Evolutionary conservation across 352 stramenopile species (phyloP), one percentile per base, ranked within the genome.

Genomic region (Pythium catenulatum): DNA sequence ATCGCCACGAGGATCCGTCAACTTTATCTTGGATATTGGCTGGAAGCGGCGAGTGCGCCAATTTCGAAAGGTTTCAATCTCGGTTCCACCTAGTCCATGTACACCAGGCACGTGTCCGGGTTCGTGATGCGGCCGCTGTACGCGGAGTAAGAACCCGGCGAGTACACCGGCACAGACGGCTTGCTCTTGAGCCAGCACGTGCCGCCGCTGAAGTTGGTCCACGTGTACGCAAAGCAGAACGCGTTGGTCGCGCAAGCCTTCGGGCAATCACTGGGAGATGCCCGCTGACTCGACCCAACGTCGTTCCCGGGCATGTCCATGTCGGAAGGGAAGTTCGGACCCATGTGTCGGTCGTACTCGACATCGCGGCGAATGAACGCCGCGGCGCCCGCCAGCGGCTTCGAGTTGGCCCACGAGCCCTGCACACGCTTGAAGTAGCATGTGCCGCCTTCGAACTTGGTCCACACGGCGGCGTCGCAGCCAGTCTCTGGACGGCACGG

Each of bases 181-280:
- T 30, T 43, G 58, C 83, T 58, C 74, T 96, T 95, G 34, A 95
- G 81, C 82, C 86, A 95, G 61, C 92, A 95, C 11, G 88, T 94
- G 15, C 92, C 92, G 30, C 87, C 80, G 39, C 91, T 92, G 86
- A 89, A 90, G 75, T 89, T 89, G 21, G 68, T 93, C 92, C 92
- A 96, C 0, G 90, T 73, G 48, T 70, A 86, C 15, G 79, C 79
- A 17, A 34, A 36, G 54, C 72, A 80, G 36, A 13, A 50, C 25
- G 9, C 17, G 37, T 9, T 36, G 50, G 27, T 34, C 1, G 41
- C 9, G 58, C 74, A 82, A 19, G 65, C 21, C 21, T 27, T 4
- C n/a, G 45, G 68, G 48, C 78, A 85, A 23, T 73, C 46, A 6
- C 27, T 45, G 45, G 46, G 7, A 4, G 37, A n/a, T 8, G n/a